Conservation (phyloP, 2,329 filamentous ascomycete genomes). For the Fusarium sp. region DNA sequence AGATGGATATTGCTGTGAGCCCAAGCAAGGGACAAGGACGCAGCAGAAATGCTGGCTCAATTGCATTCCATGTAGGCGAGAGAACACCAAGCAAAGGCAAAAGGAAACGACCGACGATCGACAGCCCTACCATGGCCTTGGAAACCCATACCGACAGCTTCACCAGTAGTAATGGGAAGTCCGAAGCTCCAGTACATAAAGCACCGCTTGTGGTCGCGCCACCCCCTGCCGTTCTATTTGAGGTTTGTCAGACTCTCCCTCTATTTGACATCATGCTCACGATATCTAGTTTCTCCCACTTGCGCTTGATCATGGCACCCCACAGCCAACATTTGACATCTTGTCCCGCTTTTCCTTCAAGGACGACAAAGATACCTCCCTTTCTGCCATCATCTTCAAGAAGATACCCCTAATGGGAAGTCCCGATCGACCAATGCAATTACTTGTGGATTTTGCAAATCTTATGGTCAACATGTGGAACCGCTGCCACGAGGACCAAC, state of each 20-base stretch:
- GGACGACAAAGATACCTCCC: conserved; percentile 68
- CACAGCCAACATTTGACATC: conserved; percentile 74
- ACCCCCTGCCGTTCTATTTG: conserved; percentile 54
- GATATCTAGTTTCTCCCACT: conserved; percentile 67
- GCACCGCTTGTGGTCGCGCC: conserved; percentile 38
- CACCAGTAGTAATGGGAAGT: conserved; percentile 49
- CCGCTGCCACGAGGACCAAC: conserved; percentile 71
- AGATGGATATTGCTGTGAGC: conserved; percentile 67
- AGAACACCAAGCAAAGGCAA: conserved; percentile 75
- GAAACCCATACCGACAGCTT: conserved; percentile 62
- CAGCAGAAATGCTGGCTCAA: conserved; percentile 54
- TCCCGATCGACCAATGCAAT: conserved; percentile 60
- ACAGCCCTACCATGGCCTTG: conserved; percentile 74
- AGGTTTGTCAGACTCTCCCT: conserved; percentile 51
- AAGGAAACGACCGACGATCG: conserved; percentile 72
- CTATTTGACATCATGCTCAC: conserved; percentile 38
- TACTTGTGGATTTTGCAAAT: conserved; percentile 73
- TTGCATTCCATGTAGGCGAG: conserved; percentile 59
- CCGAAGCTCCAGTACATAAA: conserved; percentile 24
- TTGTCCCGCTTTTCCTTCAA: conserved; percentile 74
- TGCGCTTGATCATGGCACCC: conserved; percentile 71
- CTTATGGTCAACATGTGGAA: conserved; percentile 75
- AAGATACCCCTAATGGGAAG: conserved; percentile 69
- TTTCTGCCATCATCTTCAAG: conserved; percentile 76
- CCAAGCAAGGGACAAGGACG: conserved; percentile 62